A percentile compares a stretch with the other conserved stretches of the same genome.
phyloP scores from a whole-genome alignment of 257 asterid genomes.

The Ballota nigra region DNA sequence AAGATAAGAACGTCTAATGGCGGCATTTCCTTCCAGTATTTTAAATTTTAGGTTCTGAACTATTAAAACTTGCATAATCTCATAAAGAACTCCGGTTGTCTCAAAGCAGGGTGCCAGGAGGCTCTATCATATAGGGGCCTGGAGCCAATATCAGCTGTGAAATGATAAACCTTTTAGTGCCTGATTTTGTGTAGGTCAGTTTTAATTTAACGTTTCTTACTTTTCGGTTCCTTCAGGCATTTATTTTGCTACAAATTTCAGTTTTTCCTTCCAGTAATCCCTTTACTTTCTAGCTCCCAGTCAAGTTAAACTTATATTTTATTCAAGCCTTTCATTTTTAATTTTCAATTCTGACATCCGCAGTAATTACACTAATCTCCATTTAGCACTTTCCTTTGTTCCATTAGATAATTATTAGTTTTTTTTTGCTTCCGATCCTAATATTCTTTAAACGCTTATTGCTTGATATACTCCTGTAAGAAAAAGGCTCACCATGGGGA shows the following conservation, averaged over 20 bases:
- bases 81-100: constrained; percentile 76
- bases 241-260: constrained; percentile 39
- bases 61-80: constrained; percentile 52
- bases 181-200: constrained; percentile 92
- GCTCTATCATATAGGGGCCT: constrained; percentile 86
- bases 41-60: constrained; percentile 36
- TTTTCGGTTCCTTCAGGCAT: constrained; percentile 45
- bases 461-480: constrained; percentile 28
- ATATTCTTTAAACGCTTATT: constrained; percentile 30
- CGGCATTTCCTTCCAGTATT: constrained; percentile 51
- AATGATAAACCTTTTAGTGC: constrained; percentile 81
- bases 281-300: constrained; percentile 40
- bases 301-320: constrained; percentile 35
- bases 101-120: constrained; percentile 94
- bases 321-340: constrained; percentile 33
- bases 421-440: constrained; percentile 20
- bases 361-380: constrained; percentile 25
- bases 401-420: constrained; percentile 26
- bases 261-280: constrained; percentile 36
- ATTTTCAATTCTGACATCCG: constrained; percentile 29
- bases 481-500: constrained; percentile 34
- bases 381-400: constrained; percentile 30
- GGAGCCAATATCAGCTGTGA: constrained; percentile 81
- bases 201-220: constrained; percentile 58
- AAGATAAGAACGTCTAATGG: constrained; percentile 45